These are phyloP conservation scores for Penicillium chermesinum DNA, from an alignment of 495 filamentous ascomycete genomes.

Conservation along the genomic window DNA sequence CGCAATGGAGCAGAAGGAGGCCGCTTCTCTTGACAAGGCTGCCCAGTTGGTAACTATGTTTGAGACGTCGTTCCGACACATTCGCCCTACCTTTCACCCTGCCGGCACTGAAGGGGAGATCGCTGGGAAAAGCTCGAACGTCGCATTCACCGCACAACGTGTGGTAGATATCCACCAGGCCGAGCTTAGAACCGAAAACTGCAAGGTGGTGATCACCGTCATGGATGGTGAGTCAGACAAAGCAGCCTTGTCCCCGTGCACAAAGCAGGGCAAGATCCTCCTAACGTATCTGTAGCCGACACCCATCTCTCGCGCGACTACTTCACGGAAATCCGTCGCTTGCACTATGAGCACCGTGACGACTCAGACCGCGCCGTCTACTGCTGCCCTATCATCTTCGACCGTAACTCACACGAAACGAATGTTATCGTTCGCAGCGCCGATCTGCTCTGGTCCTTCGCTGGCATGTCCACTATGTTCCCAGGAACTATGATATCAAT, in stretches of 20 bases:
- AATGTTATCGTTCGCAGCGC: constrained; percentile 63
- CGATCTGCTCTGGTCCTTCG: constrained; percentile 62
- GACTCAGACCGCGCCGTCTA: constrained; percentile 57
- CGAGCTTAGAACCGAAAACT: constrained; percentile 36
- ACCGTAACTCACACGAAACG: constrained; percentile 62
- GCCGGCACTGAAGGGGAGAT: constrained; percentile 56
- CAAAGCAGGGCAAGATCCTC: background rate
- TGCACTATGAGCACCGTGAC: constrained; percentile 50
- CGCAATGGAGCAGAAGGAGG: constrained; percentile 66
- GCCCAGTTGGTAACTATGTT: constrained; percentile 48
- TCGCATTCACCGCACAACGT: constrained; percentile 59
- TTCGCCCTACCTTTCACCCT: constrained; percentile 59
- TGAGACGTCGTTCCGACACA: constrained; percentile 53
- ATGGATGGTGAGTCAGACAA: constrained; percentile 55
- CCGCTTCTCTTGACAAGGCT: constrained; percentile 49
- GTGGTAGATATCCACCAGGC: constrained; percentile 49
- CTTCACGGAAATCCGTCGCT: constrained; percentile 54
- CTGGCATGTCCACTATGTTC: constrained; percentile 62
- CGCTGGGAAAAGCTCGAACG: constrained; percentile 64
- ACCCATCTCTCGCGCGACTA: constrained; percentile 62
- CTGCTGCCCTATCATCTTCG: constrained; percentile 65
- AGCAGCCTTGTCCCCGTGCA: background rate
- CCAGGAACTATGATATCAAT: constrained; percentile 53
- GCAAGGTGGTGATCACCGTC: constrained; percentile 61
- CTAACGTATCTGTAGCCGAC: constrained; percentile 45